Conservation (phyloP, 805 yeast genomes). For the Yamadazyma akitaensis region DNA sequence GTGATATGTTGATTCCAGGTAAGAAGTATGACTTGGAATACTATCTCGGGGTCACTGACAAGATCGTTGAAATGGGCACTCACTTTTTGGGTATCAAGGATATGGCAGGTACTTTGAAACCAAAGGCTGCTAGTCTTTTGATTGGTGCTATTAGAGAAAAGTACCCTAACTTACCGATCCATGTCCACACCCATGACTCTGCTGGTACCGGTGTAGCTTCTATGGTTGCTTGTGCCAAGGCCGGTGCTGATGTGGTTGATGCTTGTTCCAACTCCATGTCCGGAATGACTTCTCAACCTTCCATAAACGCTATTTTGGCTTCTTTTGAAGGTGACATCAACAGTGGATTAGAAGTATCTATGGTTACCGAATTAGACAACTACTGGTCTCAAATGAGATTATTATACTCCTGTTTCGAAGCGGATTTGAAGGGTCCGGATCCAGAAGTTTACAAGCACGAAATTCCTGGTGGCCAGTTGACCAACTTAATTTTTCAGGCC, state of each 20-base stretch:
- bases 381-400: constrained; percentile 99
- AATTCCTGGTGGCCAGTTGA: constrained; percentile 99
- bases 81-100: constrained; percentile 97
- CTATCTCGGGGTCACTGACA: constrained; percentile 76
- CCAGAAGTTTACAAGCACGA: constrained; percentile 98
- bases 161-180: constrained; percentile 94
- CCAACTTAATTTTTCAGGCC: constrained; percentile 97
- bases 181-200: constrained; percentile 98
- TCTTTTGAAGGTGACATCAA: constrained; percentile 84
- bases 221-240: constrained; percentile 88
- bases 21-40: constrained; percentile 94
- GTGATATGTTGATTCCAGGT: constrained; percentile 95
- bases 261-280: constrained; percentile 97
- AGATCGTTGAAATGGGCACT: constrained; percentile 90
- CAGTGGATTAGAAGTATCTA: constrained; percentile 63
- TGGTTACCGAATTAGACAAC: constrained; percentile 80
- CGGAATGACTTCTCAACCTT: constrained; percentile 98
- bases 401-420: constrained; percentile 94
- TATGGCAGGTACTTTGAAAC: constrained; percentile 99
- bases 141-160: constrained; percentile 77
- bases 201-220: constrained; percentile 99
- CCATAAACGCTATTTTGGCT: constrained; percentile 88
- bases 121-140: constrained; percentile 82
- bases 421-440: constrained; percentile 98
- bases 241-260: constrained; percentile 98